Base-by-base conservation (phyloP, 257 asterid genomes). In the Plectranthus barbatus region DNA sequence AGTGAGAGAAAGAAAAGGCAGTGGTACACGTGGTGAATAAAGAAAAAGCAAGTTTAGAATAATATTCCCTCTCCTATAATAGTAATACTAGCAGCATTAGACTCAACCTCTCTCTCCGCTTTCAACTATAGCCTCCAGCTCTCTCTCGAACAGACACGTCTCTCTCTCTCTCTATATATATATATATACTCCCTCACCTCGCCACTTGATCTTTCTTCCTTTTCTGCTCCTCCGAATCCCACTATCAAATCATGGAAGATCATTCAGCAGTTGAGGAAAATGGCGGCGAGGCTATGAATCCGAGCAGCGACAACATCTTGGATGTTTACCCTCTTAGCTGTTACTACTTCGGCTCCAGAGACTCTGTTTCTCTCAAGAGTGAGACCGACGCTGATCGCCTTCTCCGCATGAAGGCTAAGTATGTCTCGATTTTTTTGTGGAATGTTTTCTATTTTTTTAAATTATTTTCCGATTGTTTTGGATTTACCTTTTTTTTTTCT, bases 271-370 rank as follows among this genome's bases (percentile, higher is more conserved):
- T 10, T 31, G 24, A 45, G 0, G 53, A 54, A 21, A 77, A 77
- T 20, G 79, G 82, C 20, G 63, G 13, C 10, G 49, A 36, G 10
- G 18, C 15, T 56, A 4, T 1, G 36, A 64, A 67, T 19, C 64
- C 31, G 15, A 54, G 42, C 40, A 39, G 56, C 57, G 40, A 71
- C 33, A 20, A 18, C 60, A 79, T 69, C 1, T 18, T 92, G 69
- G 85, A 86, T 72, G 75, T 89, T 51, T 86, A 89, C 76, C 97
- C 97, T 19, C 91, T 92, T 14, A 75, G 72, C 56, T 72, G 80
- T 59, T 92, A 89, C 86, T 92, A 83, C 73, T 92, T 92, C 80
- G 97, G 95, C 64, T 85, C 87, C 72, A 79, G 42, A 29, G 86
- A 79, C 20, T 72, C 87, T 6, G 52, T 47, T 69, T 72, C 81